Base-by-base conservation (phyloP, 106 monocot genomes). In the Apostasia shenzhenica region DNA sequence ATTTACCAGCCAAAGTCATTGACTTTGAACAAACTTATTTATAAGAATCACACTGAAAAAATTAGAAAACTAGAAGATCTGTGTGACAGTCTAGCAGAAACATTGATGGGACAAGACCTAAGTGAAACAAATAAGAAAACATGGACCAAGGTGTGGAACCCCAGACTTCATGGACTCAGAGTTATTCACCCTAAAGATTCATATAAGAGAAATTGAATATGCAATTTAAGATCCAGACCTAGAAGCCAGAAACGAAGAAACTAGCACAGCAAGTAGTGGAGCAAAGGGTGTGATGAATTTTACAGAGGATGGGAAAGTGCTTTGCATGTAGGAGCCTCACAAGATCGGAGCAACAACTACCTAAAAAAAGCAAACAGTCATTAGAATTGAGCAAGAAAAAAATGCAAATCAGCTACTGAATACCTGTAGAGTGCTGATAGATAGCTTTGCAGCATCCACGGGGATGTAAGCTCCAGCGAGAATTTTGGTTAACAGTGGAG, bases 381-480 rank as follows among this genome's bases (percentile, higher is more conserved):
- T 42, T 46, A 51, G n/a, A 48, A 41, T 1, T 1, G 9, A 47
- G 6, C 1, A 65, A 48, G 3, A 3, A 52, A 1, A 46, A 6
- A 12, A 26, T 65, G 6, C 3, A 50, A 41, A 40, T 42, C 50
- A 5, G 45, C 45, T 47, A 12, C 41, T 3, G 42, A 65, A 59
- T 74, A 91, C 90, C 86, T 91, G 90, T 40, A 91, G 71, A 57
- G 90, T 91, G 49, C 90, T 91, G 9, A 91, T 49, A 51, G 90
- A 91, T 56, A 91, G 81, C 45, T 77, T 75, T 6, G 83, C 38
- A 7, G 90, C 86, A 77, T 91, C 86, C 9, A 86, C 86, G 42
- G 86, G 86, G 54, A 91, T 72, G 76, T 78, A 78, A 37, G 90
- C 77, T 54, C 90, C 86, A 61, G 79, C 86, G 10, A 91, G 68